Percentiles rank a stretch among this genome's conserved stretches.
Conservation (phyloP, 495 filamentous ascomycete species). For the Penicillium pancosmium region DNA sequence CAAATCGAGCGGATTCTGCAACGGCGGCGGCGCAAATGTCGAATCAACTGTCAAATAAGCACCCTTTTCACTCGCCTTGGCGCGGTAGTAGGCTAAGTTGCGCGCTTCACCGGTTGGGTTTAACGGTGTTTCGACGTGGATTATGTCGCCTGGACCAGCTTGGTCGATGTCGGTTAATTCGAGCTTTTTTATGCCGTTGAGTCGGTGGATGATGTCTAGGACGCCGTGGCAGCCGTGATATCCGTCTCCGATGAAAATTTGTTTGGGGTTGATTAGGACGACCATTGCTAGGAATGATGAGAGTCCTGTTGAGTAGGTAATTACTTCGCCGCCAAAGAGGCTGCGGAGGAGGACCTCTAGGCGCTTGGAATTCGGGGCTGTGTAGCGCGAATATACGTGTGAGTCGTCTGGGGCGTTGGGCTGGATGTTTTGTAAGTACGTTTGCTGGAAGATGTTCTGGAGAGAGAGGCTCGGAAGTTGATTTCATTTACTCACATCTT, state of each 20-base stretch:
- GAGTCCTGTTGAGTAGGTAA: slow-evolving; percentile 85
- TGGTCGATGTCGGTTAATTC: slow-evolving; percentile 60
- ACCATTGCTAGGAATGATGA: slow-evolving; percentile 83
- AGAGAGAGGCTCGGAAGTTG: background rate
- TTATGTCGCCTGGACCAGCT: slow-evolving; percentile 72
- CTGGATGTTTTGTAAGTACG: slow-evolving; percentile 9
- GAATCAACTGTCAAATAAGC: slow-evolving; percentile 79
- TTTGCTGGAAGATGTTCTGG: background rate
- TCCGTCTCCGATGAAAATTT: slow-evolving; percentile 74
- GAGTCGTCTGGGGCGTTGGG: slow-evolving; percentile 30
- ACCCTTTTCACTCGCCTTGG: slow-evolving; percentile 67
- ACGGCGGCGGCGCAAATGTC: slow-evolving; percentile 87
- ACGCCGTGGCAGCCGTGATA: slow-evolving; percentile 94
- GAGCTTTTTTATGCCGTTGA: slow-evolving; percentile 68
- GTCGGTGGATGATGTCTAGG: slow-evolving; percentile 63
- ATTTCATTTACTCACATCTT: slow-evolving; percentile 18
- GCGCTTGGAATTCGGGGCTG: slow-evolving; percentile 72
- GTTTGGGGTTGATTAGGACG: slow-evolving; percentile 71
- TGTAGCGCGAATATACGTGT: slow-evolving; percentile 76
- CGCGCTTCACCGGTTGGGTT: slow-evolving; percentile 84
- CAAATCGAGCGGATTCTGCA: slow-evolving; percentile 77
- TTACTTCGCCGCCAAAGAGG: slow-evolving; percentile 65
- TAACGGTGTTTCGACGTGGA: slow-evolving; percentile 87
- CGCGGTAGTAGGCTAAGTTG: slow-evolving; percentile 66
- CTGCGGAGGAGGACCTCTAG: slow-evolving; percentile 75